These are phyloP conservation scores for Fusarium aywerte DNA, from an alignment of 2,329 filamentous ascomycete species.

Conservation along the genomic window DNA sequence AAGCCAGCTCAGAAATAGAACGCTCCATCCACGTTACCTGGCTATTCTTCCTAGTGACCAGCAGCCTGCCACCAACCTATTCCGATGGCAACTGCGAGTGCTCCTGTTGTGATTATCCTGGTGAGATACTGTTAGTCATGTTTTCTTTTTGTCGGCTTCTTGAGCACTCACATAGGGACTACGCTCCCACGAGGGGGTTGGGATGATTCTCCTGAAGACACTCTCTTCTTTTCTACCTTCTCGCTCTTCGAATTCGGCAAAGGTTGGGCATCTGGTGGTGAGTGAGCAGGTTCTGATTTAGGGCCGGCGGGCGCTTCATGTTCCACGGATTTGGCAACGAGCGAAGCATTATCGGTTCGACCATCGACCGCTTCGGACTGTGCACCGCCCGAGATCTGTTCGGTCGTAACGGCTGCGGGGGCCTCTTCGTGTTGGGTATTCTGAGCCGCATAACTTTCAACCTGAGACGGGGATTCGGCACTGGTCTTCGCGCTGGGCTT, in stretches of 20 bases:
- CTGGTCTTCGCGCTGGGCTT: slow-evolving; percentile 27
- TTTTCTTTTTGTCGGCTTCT: neutral
- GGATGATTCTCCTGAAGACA: slow-evolving; percentile 14
- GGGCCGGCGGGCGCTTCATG: neutral
- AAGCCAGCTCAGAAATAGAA: slow-evolving; percentile 7
- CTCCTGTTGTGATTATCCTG: slow-evolving; percentile 44
- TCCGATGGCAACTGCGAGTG: slow-evolving; percentile 41
- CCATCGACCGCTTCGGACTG: slow-evolving; percentile 1
- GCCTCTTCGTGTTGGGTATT: slow-evolving; percentile 4
- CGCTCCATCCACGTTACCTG: neutral
- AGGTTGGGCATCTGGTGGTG: neutral
- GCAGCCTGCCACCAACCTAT: slow-evolving; percentile 44
- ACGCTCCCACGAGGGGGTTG: slow-evolving; percentile 22
- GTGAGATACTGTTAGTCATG: slow-evolving; percentile 14
- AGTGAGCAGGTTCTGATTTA: neutral
- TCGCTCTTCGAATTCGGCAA: neutral
- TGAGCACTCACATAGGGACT: slow-evolving; percentile 36
- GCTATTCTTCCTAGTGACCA: slow-evolving; percentile 25
- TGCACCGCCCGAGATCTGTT: neutral
- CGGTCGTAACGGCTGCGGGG: neutral
- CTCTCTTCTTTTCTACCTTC: slow-evolving; percentile 7
- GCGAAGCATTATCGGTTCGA: neutral
- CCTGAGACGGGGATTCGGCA: slow-evolving; percentile 25
- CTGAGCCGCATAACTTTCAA: slow-evolving; percentile 25
- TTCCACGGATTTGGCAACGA: slow-evolving; percentile 3